Percentiles rank a stretch among this genome's conserved stretches.
Evolutionary conservation across 1,284 basidiomycete species (phyloP).

Genomic region (Rhodotorula glutinis): DNA sequence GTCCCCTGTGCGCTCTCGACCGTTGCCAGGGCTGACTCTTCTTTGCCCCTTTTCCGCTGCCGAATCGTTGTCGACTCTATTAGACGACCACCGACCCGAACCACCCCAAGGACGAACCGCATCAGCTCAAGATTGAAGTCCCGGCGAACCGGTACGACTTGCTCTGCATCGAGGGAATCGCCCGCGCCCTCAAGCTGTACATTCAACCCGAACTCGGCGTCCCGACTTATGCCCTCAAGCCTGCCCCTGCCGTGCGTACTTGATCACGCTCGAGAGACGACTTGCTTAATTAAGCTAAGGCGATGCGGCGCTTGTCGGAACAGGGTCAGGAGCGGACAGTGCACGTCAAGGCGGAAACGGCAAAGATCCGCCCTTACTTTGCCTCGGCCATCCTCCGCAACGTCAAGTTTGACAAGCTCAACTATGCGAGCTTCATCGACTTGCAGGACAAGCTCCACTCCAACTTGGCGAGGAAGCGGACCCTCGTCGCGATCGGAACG

Average conservation of each 20-base stretch:
- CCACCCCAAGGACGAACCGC: slow-evolving; percentile 46
- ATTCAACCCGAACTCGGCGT: slow-evolving; percentile 49
- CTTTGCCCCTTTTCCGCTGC: not conserved
- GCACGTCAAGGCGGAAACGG: slow-evolving; percentile 56
- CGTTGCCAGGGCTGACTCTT: not conserved
- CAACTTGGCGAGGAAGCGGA: slow-evolving; percentile 85
- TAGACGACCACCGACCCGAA: slow-evolving; percentile 36
- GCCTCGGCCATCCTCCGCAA: slow-evolving; percentile 88
- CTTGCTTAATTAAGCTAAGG: too few species aligned
- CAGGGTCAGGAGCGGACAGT: slow-evolving; percentile 31
- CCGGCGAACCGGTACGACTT: slow-evolving; percentile 98
- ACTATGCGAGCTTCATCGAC: slow-evolving; percentile 97
- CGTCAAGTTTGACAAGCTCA: slow-evolving; percentile 76
- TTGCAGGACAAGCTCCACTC: slow-evolving; percentile 97
- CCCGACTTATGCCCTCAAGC: slow-evolving; percentile 31
- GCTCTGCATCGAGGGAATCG: slow-evolving; percentile 93
- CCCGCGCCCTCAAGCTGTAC: slow-evolving; percentile 82
- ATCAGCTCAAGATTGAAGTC: slow-evolving; percentile 98
- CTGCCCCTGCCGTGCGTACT: slow-evolving; percentile 27
- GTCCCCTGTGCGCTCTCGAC: too few species aligned
- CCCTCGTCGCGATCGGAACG: slow-evolving; percentile 93
- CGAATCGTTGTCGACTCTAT: too few species aligned
- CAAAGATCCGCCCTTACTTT: slow-evolving; percentile 82
- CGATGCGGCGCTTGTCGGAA: too few species aligned
- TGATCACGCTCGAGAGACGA: not conserved